Conservation (phyloP, 225 moss, liverwort and hornwort species). For the Marchantia polymorpha region DNA sequence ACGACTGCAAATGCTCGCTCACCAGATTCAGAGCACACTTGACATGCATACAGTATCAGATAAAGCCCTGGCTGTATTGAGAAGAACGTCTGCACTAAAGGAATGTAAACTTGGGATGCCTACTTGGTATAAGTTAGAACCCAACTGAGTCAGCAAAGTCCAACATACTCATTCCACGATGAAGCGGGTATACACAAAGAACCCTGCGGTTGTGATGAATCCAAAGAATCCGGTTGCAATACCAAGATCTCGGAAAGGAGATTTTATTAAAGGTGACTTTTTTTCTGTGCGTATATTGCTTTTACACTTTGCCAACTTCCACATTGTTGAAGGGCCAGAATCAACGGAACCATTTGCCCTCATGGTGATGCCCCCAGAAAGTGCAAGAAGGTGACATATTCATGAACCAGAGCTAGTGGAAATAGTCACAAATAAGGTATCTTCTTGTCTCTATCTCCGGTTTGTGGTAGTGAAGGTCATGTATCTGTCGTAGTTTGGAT, state of each 20-base stretch:
- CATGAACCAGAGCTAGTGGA: slow-evolving; percentile 56
- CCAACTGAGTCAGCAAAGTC: slow-evolving; percentile 40
- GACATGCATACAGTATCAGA: slow-evolving; percentile 64
- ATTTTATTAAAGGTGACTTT: slow-evolving; percentile 49
- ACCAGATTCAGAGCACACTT: slow-evolving; percentile 70
- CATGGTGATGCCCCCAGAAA: slow-evolving; percentile 53
- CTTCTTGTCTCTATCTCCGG: background rate
- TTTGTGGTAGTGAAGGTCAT: no score
- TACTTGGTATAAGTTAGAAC: slow-evolving; percentile 42
- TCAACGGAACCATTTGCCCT: slow-evolving; percentile 49
- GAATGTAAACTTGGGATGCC: slow-evolving; percentile 62
- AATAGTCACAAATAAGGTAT: slow-evolving; percentile 55
- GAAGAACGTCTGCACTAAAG: slow-evolving; percentile 46
- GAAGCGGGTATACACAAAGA: slow-evolving; percentile 54
- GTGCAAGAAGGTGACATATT: slow-evolving; percentile 56
- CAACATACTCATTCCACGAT: slow-evolving; percentile 47
- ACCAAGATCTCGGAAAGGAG: slow-evolving; percentile 41
- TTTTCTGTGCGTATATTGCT: slow-evolving; percentile 53
- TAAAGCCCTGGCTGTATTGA: slow-evolving; percentile 52
- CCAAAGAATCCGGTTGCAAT: slow-evolving; percentile 50
- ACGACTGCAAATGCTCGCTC: slow-evolving; percentile 52
- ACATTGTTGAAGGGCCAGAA: slow-evolving; percentile 49
- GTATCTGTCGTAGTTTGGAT: no score
- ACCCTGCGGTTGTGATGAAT: slow-evolving; percentile 52
- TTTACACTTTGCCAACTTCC: slow-evolving; percentile 50